Evolutionary conservation across 208 protist species (phyloP).

Genomic region (Tritrichomonas foetus): DNA sequence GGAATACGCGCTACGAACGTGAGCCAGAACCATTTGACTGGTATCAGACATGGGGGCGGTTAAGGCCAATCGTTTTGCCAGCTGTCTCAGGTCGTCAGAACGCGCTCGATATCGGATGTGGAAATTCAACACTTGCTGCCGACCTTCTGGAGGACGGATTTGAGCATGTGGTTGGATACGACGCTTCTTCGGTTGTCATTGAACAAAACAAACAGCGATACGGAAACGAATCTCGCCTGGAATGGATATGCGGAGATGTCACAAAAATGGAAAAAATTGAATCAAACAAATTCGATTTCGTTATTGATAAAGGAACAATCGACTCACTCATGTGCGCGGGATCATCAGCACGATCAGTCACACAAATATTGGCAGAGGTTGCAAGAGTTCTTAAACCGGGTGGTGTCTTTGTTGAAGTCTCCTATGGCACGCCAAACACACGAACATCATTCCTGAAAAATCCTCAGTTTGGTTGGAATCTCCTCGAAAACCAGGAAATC

Average conservation of each 20-base stretch:
- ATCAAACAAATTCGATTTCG: background rate
- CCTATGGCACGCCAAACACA: background rate
- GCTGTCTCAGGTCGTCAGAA: background rate
- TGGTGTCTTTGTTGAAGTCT: background rate
- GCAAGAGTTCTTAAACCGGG: background rate
- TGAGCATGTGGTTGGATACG: background rate
- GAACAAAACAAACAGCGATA: background rate
- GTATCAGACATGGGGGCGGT: background rate
- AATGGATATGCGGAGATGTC: background rate
- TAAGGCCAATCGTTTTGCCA: background rate
- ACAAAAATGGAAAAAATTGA: background rate
- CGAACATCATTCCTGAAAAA: background rate
- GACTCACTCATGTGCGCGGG: background rate
- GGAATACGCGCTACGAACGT: background rate
- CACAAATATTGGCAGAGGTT: background rate
- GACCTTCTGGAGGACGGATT: background rate
- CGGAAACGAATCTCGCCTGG: background rate
- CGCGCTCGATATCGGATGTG: background rate
- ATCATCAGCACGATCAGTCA: background rate
- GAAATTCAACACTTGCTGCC: background rate
- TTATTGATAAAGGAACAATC: conserved; percentile 23
- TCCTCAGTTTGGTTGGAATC: background rate
- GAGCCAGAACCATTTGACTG: background rate
- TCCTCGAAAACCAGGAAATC: background rate
- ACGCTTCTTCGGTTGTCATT: conserved; percentile 15